Evolutionary conservation across 225 moss, liverwort and hornwort species (phyloP), one percentile per base, ranked within the genome.

Genomic region (Polytrichum commune): DNA sequence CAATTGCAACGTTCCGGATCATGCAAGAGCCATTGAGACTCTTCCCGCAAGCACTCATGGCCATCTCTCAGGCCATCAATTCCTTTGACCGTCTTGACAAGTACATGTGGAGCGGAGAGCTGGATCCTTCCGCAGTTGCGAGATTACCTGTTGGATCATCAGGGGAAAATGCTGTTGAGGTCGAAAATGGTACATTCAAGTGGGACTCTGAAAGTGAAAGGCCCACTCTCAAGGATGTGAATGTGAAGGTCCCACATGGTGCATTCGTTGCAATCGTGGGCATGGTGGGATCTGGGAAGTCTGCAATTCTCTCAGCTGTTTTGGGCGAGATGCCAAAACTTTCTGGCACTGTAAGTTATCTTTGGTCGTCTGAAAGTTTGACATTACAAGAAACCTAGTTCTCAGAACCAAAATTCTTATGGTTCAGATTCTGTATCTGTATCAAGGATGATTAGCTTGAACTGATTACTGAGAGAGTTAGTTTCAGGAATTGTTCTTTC

Each of bases 251-350:
- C 13, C 58, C 72, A 25, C 80, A 79, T 27, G 80, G 82, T 60
- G 75, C 88, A 5, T 80, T 91, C 64, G 89, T 91, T 23, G 86
- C 86, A 33, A 73, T 91, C 23, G 91, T 89, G 53, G 91, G 91
- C 30, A 74, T 69, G 80, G 86, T 81, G 18, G 91, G 86, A 28
- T 84, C 86, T 29, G 89, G 91, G 57, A 91, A 91, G 35, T 86
- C 88, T 23, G 82, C 86, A 23, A 8, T 91, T 9, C 86, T 91
- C 28, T 82, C 88, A 18, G 88, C 91, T 65, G 63, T 91, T 65
- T 81, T 91, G 33, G 91, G 89, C 20, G 91, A 91, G 72, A 84
- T 89, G 10, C 79, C 86, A 29, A 86, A 77, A 60, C 77, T 84
- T 23, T 78, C 78, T 80, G 91, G 91, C 66, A 86, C 81, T 74